Evolutionary conservation across 495 filamentous ascomycete genomes (phyloP), one percentile per base, ranked within the genome.

Genomic region (Lepidopterella palustris): DNA sequence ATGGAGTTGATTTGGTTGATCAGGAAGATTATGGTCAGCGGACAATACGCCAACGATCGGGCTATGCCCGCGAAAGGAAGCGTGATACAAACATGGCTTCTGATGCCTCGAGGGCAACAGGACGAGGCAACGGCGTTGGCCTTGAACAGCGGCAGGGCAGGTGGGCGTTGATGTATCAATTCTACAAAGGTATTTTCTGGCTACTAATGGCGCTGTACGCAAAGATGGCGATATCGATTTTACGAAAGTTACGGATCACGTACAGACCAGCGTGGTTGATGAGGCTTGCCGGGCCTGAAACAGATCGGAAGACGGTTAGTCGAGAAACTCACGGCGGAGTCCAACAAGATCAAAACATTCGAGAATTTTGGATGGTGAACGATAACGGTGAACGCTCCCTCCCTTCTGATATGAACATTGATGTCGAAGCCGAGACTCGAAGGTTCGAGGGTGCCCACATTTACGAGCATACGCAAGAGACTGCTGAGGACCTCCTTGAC

Each of bases 401-500:
- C 15, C 83, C 87, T 0, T 74, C 73, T 2, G 75, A 81, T 55
- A 76, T 82, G 18, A 77, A 84, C 18, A 80, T 89, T n/a, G 89
- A 93, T 60, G 86, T 93, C 1, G 90, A 95, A 68, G 73, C 72
- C 0, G 87, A 90, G 64, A 82, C 89, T 45, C 80, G 80, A 50
- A 77, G 85, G 28, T 42, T 63, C 40, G 58, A 55, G n/a, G 47
- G 27, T 24, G 48, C 48, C 20, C 57, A 60, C 40, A 35, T 32
- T 23, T 63, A 64, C 49, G 48, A 64, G 24, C 58, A 65, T 6
- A 5, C 25, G 9, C 15, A 59, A 45, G 58, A 70, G 26, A 74
- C 83, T 47, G 90, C 92, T 52, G 75, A 78, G n/a, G 81, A 82
- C 45, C 72, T 96, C 4, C 86, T 88, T 60, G 78, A 82, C 1